phyloP scores from a whole-genome alignment of 768 basidiomycete species.

The Phaffia tasmanica region DNA sequence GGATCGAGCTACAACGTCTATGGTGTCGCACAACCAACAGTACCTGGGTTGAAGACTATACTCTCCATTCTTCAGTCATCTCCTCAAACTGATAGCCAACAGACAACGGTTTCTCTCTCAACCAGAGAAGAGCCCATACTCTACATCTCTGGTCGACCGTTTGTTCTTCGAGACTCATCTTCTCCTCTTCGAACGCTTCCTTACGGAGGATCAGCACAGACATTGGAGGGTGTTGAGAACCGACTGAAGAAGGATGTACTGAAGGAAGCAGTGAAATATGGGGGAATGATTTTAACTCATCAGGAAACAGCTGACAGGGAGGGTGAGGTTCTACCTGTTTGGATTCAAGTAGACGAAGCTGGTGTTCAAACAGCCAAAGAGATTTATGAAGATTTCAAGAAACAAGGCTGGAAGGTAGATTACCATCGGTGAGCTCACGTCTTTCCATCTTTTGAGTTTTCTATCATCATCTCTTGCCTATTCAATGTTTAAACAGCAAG shows the following conservation, averaged over 20 bases:
- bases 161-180: conserved; percentile 41
- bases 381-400: conserved; percentile 66
- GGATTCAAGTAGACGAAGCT: conserved; percentile 74
- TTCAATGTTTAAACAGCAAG: conserved; percentile 8
- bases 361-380: conserved; percentile 82
- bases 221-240: conserved; percentile 75
- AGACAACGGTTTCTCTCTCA: conserved; percentile 67
- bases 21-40: conserved; percentile 85
- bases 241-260: conserved; percentile 85
- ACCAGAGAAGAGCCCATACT: conserved; percentile 80
- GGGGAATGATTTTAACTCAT: conserved; percentile 82
- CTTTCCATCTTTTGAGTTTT: conserved; percentile 19
- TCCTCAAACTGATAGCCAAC: conserved; percentile 31
- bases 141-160: conserved; percentile 49
- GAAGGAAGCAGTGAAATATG: conserved; percentile 69
- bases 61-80: conserved; percentile 55
- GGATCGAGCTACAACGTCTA: conserved; percentile 71
- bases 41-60: conserved; percentile 80
- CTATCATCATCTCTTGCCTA: not conserved
- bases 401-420: conserved; percentile 86
- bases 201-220: conserved; percentile 50
- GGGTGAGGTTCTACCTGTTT: conserved; percentile 77
- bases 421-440: conserved; percentile 55
- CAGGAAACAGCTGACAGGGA: conserved; percentile 44
- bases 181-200: conserved; percentile 17